Conservation (phyloP, 192 early-diverging fungal genomes). For the Cetraspora pellucida region DNA sequence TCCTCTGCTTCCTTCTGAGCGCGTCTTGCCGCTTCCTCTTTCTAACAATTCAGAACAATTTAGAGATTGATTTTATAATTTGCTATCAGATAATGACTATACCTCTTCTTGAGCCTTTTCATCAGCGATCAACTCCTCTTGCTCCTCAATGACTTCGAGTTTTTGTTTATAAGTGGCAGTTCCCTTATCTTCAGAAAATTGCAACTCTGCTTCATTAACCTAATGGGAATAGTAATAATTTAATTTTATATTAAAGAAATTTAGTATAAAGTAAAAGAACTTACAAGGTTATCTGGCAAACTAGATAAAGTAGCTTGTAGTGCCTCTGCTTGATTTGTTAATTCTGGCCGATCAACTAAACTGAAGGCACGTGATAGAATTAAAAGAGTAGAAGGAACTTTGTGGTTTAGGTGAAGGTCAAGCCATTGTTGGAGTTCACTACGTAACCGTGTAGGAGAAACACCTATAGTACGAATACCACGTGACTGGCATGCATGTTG, state of each 20-base stretch:
- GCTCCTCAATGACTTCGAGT: conserved; percentile 90
- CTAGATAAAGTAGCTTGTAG: conserved; percentile 90
- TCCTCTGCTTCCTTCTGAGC: conserved; percentile 65
- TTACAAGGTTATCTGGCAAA: conserved; percentile 87
- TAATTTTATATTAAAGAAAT: neutral
- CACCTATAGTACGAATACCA: conserved; percentile 87
- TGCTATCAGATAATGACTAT: too few relatives aligned
- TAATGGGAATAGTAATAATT: neutral
- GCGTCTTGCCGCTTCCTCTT: conserved; percentile 60
- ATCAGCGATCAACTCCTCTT: conserved; percentile 96
- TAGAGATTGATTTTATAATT: too few relatives aligned
- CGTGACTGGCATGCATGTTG: conserved; percentile 85
- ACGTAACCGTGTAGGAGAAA: conserved; percentile 86
- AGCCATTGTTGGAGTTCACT: conserved; percentile 92
- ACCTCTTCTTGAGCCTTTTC: conserved; percentile 84
- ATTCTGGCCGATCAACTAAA: conserved; percentile 62
- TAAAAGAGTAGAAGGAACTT: conserved; percentile 88
- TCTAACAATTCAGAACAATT: conserved; percentile 36
- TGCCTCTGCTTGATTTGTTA: conserved; percentile 64
- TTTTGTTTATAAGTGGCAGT: conserved; percentile 91
- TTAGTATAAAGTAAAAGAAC: conserved; percentile 25
- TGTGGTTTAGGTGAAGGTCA: conserved; percentile 89
- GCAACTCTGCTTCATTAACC: conserved; percentile 79
- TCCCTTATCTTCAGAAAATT: conserved; percentile 86
- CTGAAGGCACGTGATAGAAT: conserved; percentile 89